Conservation (phyloP, 495 filamentous ascomycete species). For the Podospora australis region DNA sequence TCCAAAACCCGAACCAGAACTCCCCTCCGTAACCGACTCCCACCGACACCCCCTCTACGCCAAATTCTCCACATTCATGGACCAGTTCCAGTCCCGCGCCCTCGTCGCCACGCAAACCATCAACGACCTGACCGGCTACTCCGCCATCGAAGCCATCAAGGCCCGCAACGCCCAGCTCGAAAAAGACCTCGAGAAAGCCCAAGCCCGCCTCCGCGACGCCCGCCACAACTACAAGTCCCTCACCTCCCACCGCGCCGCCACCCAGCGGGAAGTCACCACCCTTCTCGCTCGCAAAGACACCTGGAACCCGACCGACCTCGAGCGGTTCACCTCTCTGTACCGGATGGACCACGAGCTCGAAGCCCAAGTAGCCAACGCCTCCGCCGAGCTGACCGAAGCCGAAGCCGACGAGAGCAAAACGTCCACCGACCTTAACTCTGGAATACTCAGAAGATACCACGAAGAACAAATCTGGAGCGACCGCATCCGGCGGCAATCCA, state of each 20-base stretch:
- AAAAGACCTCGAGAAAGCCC: constrained; percentile 52
- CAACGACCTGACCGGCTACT: constrained; percentile 92
- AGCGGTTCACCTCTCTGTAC: constrained; percentile 91
- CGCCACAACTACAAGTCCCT: constrained; percentile 71
- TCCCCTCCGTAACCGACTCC: constrained; percentile 73
- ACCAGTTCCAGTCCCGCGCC: constrained; percentile 76
- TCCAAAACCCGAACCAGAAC: constrained; percentile 14
- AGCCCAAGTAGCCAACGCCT: constrained; percentile 70
- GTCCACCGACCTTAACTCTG: constrained; percentile 61
- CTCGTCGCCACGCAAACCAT: constrained; percentile 79
- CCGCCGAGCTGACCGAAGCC: constrained; percentile 60
- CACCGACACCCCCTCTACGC: constrained; percentile 67
- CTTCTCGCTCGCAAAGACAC: constrained; percentile 89
- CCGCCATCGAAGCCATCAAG: constrained; percentile 83
- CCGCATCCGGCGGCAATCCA: constrained; percentile 90
- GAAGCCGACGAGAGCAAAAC: constrained; percentile 76
- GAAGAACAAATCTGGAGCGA: constrained; percentile 99
- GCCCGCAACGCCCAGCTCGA: constrained; percentile 68
- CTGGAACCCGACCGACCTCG: constrained; percentile 81
- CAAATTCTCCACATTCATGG: constrained; percentile 73
- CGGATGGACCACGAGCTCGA: constrained; percentile 90
- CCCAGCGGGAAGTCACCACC: constrained; percentile 92
- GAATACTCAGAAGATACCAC: constrained; percentile 86
- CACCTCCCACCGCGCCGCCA: constrained; percentile 69
- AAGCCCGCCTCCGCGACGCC: constrained; percentile 58